Conservation (phyloP, 805 yeast species). For the Metschnikowia gruessii region DNA sequence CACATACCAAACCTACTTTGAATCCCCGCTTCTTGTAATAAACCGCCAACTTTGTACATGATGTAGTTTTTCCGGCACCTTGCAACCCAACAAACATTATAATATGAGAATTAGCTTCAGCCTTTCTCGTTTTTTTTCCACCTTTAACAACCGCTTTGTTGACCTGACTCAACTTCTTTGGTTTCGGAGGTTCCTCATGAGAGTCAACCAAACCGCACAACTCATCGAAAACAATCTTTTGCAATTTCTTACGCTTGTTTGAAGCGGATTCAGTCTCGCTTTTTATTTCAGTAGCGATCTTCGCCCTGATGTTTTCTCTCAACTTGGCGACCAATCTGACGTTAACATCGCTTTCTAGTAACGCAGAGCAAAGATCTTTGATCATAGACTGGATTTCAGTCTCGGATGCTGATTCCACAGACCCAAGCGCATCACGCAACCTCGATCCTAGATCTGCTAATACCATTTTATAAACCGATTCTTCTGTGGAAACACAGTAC, state of each 20-base stretch:
- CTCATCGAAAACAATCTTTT: constrained; percentile 93
- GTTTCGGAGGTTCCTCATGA: constrained; percentile 61
- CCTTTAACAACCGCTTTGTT: constrained; percentile 22
- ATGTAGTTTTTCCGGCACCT: constrained; percentile 98
- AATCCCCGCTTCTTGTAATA: constrained; percentile 91
- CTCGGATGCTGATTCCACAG: constrained; percentile 40
- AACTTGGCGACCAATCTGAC: constrained; percentile 75
- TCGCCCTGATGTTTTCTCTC: constrained; percentile 53
- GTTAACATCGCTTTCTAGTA: constrained; percentile 92
- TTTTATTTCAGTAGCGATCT: constrained; percentile 55
- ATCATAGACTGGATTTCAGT: constrained; percentile 51
- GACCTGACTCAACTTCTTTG: constrained; percentile 63
- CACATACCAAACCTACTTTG: constrained; percentile 96
- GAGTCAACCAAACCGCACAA: constrained; percentile 83
- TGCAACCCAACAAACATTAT: constrained; percentile 98
- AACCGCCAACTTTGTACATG: constrained; percentile 95
- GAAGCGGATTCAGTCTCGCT: constrained; percentile 47
- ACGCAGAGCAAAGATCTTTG: constrained; percentile 86
- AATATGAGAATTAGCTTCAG: constrained; percentile 43
- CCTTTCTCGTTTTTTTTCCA: constrained; percentile 28
- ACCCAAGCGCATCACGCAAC: constrained; percentile 41
- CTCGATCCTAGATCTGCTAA: constrained; percentile 46
- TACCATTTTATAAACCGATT: constrained; percentile 30
- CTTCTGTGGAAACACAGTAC: no score
- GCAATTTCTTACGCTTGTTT: constrained; percentile 75